Conservation (phyloP, 345 rosid species). For the Populus tremula region DNA sequence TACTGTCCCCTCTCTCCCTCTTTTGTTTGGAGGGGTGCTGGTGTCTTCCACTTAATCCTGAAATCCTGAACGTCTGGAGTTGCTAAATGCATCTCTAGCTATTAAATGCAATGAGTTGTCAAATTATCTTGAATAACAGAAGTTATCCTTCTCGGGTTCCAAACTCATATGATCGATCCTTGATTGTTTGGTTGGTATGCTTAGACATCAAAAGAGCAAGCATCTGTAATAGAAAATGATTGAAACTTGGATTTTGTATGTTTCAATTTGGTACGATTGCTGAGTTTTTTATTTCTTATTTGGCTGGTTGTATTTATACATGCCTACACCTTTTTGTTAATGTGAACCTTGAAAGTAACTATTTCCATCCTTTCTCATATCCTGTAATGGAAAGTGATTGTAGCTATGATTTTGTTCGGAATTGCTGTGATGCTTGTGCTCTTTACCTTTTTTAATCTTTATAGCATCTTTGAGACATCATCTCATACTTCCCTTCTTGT, state of each 20-base stretch:
- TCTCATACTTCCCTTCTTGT: neutral
- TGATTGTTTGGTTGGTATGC: neutral
- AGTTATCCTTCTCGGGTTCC: neutral
- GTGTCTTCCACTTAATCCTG: too few species aligned
- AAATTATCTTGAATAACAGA: too few species aligned
- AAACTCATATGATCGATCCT: neutral
- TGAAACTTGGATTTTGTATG: neutral
- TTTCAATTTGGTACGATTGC: neutral
- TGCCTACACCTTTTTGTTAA: neutral
- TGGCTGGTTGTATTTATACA: neutral
- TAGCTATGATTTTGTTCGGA: neutral
- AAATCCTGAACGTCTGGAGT: too few species aligned
- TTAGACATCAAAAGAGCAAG: neutral
- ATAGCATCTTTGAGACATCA: neutral
- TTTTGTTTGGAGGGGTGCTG: too few species aligned
- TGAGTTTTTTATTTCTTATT: neutral
- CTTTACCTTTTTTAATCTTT: neutral
- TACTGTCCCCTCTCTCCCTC: too few species aligned
- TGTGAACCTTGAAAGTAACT: neutral
- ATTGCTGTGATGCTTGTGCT: neutral
- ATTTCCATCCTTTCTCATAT: neutral
- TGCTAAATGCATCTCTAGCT: too few species aligned
- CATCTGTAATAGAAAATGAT: neutral
- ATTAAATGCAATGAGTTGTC: too few species aligned
- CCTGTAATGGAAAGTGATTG: neutral